Evolutionary conservation across 2,329 filamentous ascomycete species (phyloP).

Genomic region (Beauveria caledonica): DNA sequence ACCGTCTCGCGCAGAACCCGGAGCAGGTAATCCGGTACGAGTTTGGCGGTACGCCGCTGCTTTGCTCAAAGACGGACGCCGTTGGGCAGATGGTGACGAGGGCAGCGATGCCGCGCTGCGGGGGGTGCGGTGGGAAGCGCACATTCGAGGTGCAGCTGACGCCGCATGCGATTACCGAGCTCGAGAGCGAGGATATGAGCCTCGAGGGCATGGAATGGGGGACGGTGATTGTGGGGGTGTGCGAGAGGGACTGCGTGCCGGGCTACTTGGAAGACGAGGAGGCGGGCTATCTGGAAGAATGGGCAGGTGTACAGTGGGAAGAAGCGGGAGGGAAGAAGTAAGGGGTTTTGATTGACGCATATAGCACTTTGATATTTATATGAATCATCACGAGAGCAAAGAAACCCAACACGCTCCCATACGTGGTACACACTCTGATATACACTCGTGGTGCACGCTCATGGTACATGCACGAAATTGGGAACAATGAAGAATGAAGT

Average conservation of each 20-base stretch:
- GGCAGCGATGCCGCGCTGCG: conserved; percentile 62
- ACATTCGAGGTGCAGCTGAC: conserved; percentile 90
- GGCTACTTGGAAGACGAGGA: conserved; percentile 49
- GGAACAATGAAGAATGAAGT: not conserved
- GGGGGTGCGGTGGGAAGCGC: conserved; percentile 63
- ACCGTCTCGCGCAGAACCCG: conserved; percentile 69
- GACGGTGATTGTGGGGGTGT: conserved; percentile 81
- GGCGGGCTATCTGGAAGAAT: conserved; percentile 83
- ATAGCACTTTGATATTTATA: conserved; percentile 15
- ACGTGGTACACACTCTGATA: not conserved
- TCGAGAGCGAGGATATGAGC: conserved; percentile 68
- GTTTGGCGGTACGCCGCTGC: conserved; percentile 61
- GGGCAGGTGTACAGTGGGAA: conserved; percentile 98
- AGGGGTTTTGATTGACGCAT: not conserved
- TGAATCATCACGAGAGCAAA: conserved; percentile 14
- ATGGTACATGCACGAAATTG: not conserved
- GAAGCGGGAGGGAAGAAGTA: conserved; percentile 46
- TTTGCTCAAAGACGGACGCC: conserved; percentile 72
- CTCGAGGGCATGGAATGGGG: conserved; percentile 97
- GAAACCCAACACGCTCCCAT: not conserved
- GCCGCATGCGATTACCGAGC: conserved; percentile 79
- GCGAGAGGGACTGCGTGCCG: conserved; percentile 67
- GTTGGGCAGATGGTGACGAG: conserved; percentile 56
- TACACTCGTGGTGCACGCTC: not conserved
- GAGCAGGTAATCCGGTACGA: conserved; percentile 79